These are phyloP conservation scores for Penicillium concentricum DNA, from an alignment of 2,329 filamentous ascomycete species.

Conservation along the genomic window DNA sequence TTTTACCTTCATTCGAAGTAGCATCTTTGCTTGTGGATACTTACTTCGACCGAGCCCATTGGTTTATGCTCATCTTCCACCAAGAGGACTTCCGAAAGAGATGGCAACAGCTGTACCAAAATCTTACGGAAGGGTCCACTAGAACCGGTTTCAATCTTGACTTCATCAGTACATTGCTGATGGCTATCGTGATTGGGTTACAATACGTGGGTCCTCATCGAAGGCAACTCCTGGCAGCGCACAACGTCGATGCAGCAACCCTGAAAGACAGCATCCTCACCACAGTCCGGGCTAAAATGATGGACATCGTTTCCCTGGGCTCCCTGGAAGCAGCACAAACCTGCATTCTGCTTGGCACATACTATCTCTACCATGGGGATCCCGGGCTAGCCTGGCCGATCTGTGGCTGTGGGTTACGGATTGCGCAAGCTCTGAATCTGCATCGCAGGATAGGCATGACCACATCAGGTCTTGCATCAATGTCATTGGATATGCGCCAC, in stretches of 20 bases:
- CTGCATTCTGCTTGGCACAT: constrained; percentile 39
- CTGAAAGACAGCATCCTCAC: constrained; percentile 20
- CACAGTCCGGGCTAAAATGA: constrained; percentile 10
- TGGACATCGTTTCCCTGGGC: constrained; percentile 25
- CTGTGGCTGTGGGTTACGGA: constrained; percentile 38
- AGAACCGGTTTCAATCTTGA: background rate
- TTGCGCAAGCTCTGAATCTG: constrained; percentile 37
- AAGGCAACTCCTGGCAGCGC: background rate
- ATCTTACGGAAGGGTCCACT: too few relatives aligned
- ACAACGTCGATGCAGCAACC: background rate
- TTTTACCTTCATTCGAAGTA: constrained; percentile 25
- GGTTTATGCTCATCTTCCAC: constrained; percentile 42
- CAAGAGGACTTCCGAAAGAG: constrained; percentile 31
- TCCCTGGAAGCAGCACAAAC: constrained; percentile 35
- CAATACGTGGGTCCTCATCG: constrained; percentile 21
- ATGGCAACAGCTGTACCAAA: constrained; percentile 1
- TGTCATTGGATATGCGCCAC: background rate
- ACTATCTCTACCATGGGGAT: constrained; percentile 39
- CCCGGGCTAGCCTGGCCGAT: constrained; percentile 41
- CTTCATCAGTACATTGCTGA: constrained; percentile 22
- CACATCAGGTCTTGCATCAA: background rate
- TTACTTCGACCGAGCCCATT: constrained; percentile 42
- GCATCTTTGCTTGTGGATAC: constrained; percentile 33
- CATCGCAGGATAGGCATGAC: constrained; percentile 22
- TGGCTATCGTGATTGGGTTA: constrained; percentile 25